phyloP scores from a whole-genome alignment of 441 rosid species.

The Geranium incanum region DNA sequence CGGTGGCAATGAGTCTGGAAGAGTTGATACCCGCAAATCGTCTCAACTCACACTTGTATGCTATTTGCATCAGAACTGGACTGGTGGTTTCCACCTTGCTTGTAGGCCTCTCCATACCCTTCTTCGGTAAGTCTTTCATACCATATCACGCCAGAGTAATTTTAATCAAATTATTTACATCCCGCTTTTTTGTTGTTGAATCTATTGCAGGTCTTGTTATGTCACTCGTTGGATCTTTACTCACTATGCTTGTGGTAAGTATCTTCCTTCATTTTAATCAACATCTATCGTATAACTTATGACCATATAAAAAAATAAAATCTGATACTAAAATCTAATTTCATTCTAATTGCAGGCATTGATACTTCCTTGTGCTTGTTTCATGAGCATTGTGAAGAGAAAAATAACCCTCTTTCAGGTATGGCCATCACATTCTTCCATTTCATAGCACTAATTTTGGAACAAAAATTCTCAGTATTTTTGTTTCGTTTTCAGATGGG shows the following conservation, averaged over 20 bases:
- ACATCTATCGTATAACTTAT: neutral
- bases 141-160: neutral
- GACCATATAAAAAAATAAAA: neutral
- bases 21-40: constrained; percentile 61
- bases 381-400: neutral
- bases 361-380: constrained; percentile 8
- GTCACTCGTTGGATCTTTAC: constrained; percentile 86
- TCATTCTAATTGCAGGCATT: neutral
- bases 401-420: constrained; percentile 5
- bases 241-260: constrained; percentile 91
- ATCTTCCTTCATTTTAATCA: neutral
- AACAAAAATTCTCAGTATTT: no score
- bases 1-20: constrained; percentile 88
- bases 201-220: constrained; percentile 60
- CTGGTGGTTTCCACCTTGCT: constrained; percentile 61
- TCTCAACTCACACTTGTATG: constrained; percentile 43
- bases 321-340: neutral
- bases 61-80: constrained; percentile 56
- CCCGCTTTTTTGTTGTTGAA: neutral
- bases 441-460: neutral
- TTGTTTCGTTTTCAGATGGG: constrained; percentile 31
- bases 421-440: neutral
- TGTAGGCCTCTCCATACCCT: constrained; percentile 72
- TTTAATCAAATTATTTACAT: neutral
- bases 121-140: constrained; percentile 51